phyloP scores from a whole-genome alignment of 805 yeast genomes.

The Starmerella ratchasimensis region DNA sequence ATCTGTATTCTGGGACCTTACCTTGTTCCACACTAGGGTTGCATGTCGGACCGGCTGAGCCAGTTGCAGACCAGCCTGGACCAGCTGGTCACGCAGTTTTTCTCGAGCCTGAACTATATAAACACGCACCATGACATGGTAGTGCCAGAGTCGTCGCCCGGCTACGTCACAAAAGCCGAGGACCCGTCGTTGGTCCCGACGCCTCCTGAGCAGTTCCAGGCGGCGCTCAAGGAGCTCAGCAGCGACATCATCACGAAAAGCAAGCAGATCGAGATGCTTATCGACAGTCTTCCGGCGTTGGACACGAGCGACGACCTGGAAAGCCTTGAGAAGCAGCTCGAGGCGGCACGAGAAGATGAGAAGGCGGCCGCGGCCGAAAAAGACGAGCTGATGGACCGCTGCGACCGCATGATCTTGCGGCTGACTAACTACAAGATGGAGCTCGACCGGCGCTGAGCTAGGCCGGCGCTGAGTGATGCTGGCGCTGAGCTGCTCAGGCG shows the following conservation, averaged over 20 bases:
- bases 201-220: conserved; percentile 21
- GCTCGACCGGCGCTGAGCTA: conserved; percentile 19
- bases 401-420: conserved; percentile 51
- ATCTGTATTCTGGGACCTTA: no score
- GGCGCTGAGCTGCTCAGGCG: neutral
- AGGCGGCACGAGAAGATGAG: conserved; percentile 45
- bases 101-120: conserved; percentile 29
- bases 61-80: conserved; percentile 83
- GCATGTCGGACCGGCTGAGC: conserved; percentile 53
- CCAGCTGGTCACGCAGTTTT: conserved; percentile 32
- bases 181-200: conserved; percentile 37
- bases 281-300: conserved; percentile 84
- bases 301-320: conserved; percentile 65
- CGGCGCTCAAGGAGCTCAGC: conserved; percentile 58
- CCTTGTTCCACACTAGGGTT: neutral
- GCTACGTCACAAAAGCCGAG: conserved; percentile 34
- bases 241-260: conserved; percentile 75
- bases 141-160: conserved; percentile 31
- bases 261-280: conserved; percentile 71
- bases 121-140: conserved; percentile 62
- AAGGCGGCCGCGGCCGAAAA: conserved; percentile 46
- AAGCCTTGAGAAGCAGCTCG: conserved; percentile 47
- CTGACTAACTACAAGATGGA: conserved; percentile 38
- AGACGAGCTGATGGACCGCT: conserved; percentile 45
- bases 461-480: no score